These are phyloP conservation scores for Paulownia fortunei DNA, from an alignment of 257 asterid species.

Conservation along the genomic window DNA sequence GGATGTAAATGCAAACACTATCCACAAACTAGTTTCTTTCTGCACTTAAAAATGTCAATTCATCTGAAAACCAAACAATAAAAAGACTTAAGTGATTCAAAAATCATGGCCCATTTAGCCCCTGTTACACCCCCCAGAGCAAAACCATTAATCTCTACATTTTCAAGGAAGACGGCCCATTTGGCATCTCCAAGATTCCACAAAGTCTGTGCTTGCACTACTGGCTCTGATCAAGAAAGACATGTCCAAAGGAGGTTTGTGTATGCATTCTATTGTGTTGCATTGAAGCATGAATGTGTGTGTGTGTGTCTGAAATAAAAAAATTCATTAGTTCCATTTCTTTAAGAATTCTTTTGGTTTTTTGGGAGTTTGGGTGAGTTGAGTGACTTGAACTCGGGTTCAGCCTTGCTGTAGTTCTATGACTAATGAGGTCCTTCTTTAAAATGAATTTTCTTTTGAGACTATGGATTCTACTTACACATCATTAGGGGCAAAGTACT, in stretches of 20 bases:
- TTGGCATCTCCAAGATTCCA: slow-evolving; percentile 26
- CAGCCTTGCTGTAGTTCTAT: neutral
- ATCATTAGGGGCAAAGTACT: no score
- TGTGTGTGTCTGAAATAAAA: neutral
- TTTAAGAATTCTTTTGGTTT: neutral
- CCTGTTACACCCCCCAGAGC: slow-evolving; percentile 42
- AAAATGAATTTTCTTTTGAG: no score
- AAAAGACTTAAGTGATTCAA: neutral
- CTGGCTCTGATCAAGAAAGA: slow-evolving; percentile 21
- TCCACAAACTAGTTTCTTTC: slow-evolving; percentile 32
- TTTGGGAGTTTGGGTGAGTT: neutral
- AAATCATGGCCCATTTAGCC: slow-evolving; percentile 55
- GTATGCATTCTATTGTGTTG: neutral
- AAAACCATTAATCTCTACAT: slow-evolving; percentile 44
- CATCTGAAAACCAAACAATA: slow-evolving; percentile 30
- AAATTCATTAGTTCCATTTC: neutral
- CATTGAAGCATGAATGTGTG: neutral
- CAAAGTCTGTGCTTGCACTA: slow-evolving; percentile 36
- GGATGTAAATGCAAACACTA: slow-evolving; percentile 42
- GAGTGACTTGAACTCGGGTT: neutral
- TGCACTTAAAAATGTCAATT: slow-evolving; percentile 41
- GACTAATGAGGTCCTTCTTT: neutral
- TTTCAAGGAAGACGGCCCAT: slow-evolving; percentile 36
- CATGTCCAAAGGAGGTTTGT: slow-evolving; percentile 58
- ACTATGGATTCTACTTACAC: neutral